phyloP scores from a whole-genome alignment of 78 protist species.

The Bigelowiella natans region DNA sequence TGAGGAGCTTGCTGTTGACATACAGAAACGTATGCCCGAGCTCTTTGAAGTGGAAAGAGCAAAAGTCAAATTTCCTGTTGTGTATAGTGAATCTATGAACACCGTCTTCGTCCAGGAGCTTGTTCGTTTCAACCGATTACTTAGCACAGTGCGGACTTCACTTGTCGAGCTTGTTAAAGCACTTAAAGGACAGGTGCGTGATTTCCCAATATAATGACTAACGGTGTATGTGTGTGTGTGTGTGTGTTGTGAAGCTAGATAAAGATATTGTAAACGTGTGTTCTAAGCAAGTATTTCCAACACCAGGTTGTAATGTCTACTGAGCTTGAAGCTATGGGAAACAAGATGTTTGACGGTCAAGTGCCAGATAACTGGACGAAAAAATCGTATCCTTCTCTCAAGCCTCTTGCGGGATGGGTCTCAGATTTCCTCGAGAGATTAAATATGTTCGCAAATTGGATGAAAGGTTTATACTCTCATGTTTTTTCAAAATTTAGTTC shows the following conservation, averaged over 20 bases:
- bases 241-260: too few species aligned
- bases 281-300: too few species aligned
- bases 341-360: slow-evolving; percentile 14
- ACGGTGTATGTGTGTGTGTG: not conserved
- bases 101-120: slow-evolving; percentile 49
- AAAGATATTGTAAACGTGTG: too few species aligned
- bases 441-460: not conserved
- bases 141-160: slow-evolving; percentile 1
- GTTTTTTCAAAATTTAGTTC: too few species aligned
- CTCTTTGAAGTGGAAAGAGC: slow-evolving; percentile 30
- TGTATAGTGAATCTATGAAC: slow-evolving; percentile 33
- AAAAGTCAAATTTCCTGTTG: slow-evolving; percentile 22
- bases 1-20: not conserved
- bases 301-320: not conserved
- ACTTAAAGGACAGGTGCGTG: slow-evolving; percentile 44
- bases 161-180: slow-evolving; percentile 43
- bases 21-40: slow-evolving; percentile 8
- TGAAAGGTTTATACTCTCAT: too few species aligned
- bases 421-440: slow-evolving; percentile 36
- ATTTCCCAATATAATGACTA: not conserved
- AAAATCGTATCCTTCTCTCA: slow-evolving; percentile 57
- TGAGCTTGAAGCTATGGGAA: slow-evolving; percentile 43
- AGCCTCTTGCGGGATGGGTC: slow-evolving; percentile 63
- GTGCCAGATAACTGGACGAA: slow-evolving; percentile 29
- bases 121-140: slow-evolving; percentile 45